phyloP scores from a whole-genome alignment of 257 asterid genomes.

The Petrea volubilis region DNA sequence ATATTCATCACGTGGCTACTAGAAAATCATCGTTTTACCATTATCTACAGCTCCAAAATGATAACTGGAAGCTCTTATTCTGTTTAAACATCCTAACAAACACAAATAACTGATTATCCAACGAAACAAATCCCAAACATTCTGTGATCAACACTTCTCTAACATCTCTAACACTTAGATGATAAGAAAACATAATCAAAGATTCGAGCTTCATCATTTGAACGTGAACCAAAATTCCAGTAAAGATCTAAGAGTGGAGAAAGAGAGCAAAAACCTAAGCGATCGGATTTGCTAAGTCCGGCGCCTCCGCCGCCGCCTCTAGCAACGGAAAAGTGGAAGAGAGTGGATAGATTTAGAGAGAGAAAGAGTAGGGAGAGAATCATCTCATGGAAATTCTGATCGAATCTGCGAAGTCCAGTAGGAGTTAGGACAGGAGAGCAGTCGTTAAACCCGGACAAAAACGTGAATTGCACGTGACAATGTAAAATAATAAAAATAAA shows the following conservation, averaged over 20 bases:
- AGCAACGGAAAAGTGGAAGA: conserved; percentile 39
- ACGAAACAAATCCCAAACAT: not conserved
- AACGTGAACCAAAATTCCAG: not conserved
- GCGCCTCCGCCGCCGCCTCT: conserved; percentile 27
- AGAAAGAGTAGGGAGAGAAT: conserved; percentile 36
- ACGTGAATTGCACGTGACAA: not conserved
- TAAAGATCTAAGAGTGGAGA: not conserved
- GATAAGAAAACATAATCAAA: not conserved
- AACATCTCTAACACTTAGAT: not conserved
- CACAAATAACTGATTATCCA: conserved; percentile 1
- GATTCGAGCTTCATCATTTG: not conserved
- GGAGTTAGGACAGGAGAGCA: not conserved
- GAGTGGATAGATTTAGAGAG: conserved; percentile 40
- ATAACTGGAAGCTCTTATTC: not conserved
- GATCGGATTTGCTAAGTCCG: conserved; percentile 12
- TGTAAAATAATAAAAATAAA: too few relatives aligned
- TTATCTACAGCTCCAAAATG: not conserved
- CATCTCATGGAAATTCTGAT: conserved; percentile 32
- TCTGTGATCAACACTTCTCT: not conserved
- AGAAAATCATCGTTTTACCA: not conserved
- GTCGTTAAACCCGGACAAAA: not conserved
- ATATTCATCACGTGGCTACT: not conserved
- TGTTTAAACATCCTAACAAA: not conserved
- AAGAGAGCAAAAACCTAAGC: conserved; percentile 38
- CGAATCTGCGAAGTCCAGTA: conserved; percentile 10